phyloP scores from a whole-genome alignment of 345 rosid species.

The Stellera chamaejasme region DNA sequence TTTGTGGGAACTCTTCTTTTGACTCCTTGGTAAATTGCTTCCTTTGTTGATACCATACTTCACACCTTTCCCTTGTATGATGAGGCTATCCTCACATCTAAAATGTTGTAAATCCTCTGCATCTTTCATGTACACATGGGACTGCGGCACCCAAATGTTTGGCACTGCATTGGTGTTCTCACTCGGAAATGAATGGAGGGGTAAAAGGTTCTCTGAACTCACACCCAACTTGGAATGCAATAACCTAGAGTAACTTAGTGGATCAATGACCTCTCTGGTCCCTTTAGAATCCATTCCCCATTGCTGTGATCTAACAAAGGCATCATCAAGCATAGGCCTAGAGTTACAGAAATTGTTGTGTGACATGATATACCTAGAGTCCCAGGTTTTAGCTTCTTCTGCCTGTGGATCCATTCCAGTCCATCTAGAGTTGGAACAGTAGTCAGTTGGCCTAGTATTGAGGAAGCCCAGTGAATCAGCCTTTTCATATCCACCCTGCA shows the following conservation, averaged over 20 bases:
- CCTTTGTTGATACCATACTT: constrained; percentile 12
- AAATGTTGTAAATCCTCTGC: constrained; percentile 14
- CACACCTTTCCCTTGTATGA: constrained; percentile 26
- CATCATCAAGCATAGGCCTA: constrained; percentile 15
- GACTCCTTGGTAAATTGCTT: constrained; percentile 10
- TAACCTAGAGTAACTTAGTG: constrained; percentile 11
- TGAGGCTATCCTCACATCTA: constrained; percentile 29
- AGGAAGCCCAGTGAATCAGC: constrained; percentile 25
- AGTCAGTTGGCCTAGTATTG: constrained; percentile 11
- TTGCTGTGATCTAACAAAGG: constrained; percentile 13
- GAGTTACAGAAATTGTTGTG: constrained; percentile 8
- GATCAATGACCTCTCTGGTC: constrained; percentile 12
- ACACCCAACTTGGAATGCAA: constrained; percentile 12
- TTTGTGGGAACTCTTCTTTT: constrained; percentile 19
- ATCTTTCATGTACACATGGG: constrained; percentile 19
- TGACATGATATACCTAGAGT: constrained; percentile 2
- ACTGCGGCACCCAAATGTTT: constrained; percentile 21
- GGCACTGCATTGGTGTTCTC: constrained; percentile 12
- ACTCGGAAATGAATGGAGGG: constrained; percentile 16
- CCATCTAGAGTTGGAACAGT: constrained; percentile 13
- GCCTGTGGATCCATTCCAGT: constrained; percentile 20
- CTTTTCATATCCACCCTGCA: constrained; percentile 19
- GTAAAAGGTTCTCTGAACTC: constrained; percentile 11
- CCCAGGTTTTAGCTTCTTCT: constrained; percentile 18
- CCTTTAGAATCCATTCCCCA: constrained; percentile 16